These are phyloP conservation scores for Trichoderma reesei DNA, from an alignment of 495 filamentous ascomycete genomes.

Conservation along the genomic window DNA sequence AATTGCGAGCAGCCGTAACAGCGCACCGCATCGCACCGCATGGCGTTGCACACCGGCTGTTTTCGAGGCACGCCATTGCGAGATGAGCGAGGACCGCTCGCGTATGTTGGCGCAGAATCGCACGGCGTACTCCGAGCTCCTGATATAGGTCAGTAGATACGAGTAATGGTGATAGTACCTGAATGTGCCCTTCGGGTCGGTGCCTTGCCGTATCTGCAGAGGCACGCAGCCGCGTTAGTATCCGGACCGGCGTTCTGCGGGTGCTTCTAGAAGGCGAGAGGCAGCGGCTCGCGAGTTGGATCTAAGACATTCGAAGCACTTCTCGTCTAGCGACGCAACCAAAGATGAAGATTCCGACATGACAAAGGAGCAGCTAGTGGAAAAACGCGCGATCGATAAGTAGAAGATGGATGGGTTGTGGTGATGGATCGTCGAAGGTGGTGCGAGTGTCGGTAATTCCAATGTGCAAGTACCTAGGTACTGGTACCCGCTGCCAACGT, in stretches of 20 bases:
- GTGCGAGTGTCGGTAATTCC: neutral
- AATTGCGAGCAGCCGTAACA: neutral
- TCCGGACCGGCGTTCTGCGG: neutral
- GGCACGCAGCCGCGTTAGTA: too few species aligned
- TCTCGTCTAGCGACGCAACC: neutral
- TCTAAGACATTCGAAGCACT: neutral
- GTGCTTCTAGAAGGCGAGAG: neutral
- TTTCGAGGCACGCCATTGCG: neutral
- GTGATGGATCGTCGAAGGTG: neutral
- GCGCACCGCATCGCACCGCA: neutral
- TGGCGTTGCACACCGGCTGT: neutral
- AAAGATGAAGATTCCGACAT: neutral
- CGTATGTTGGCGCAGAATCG: neutral
- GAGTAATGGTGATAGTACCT: too few species aligned
- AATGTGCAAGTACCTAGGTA: neutral
- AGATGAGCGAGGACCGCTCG: slow-evolving; percentile 8
- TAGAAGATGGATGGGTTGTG: neutral
- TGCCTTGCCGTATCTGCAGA: too few species aligned
- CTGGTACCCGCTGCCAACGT: neutral
- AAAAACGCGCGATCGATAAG: neutral
- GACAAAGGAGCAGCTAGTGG: neutral
- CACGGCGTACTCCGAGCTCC: slow-evolving; percentile 5
- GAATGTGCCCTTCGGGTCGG: too few species aligned
- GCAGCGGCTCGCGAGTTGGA: neutral
- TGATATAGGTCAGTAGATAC: neutral